These are phyloP conservation scores for Kodamaea sagamina DNA, from an alignment of 805 yeast genomes.

Conservation along the genomic window DNA sequence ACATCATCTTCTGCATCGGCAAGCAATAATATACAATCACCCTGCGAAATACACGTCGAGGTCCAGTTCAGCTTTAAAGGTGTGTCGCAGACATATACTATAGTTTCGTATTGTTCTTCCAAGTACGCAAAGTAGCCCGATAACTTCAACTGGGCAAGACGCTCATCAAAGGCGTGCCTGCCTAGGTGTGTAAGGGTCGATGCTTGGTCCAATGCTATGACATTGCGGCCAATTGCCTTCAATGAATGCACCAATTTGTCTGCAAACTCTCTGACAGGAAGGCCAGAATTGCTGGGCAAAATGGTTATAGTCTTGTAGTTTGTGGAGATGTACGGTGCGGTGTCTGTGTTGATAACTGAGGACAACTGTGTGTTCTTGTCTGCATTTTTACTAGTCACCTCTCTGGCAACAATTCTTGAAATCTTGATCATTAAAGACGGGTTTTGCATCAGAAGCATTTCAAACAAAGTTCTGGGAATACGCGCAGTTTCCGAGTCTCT, in stretches of 20 bases:
- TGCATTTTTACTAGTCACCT: constrained; percentile 22
- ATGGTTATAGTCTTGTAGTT: constrained; percentile 82
- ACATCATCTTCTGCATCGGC: constrained; percentile 76
- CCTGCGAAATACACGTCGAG: constrained; percentile 87
- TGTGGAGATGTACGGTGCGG: constrained; percentile 35
- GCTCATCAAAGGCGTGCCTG: constrained; percentile 85
- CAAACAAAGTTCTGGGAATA: constrained; percentile 88
- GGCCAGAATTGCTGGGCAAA: constrained; percentile 72
- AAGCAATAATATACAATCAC: constrained; percentile 85
- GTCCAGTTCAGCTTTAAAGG: constrained; percentile 87
- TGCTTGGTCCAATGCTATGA: constrained; percentile 80
- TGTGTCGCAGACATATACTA: constrained; percentile 87
- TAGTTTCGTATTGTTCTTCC: constrained; percentile 86
- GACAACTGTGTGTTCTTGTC: constrained; percentile 2
- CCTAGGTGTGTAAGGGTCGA: constrained; percentile 80
- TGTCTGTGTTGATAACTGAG: constrained; percentile 12
- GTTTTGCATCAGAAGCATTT: constrained; percentile 75
- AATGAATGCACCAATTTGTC: constrained; percentile 69
- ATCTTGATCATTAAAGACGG: constrained; percentile 92
- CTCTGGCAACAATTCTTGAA: constrained; percentile 79
- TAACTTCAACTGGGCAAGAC: constrained; percentile 76
- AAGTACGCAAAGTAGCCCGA: constrained; percentile 88
- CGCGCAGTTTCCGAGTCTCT: constrained; percentile 93
- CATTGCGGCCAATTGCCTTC: constrained; percentile 67
- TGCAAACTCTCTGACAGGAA: constrained; percentile 90